Evolutionary conservation across 106 monocot genomes (phyloP), one percentile per base, ranked within the genome.

Genomic region (Posidonia australis): DNA sequence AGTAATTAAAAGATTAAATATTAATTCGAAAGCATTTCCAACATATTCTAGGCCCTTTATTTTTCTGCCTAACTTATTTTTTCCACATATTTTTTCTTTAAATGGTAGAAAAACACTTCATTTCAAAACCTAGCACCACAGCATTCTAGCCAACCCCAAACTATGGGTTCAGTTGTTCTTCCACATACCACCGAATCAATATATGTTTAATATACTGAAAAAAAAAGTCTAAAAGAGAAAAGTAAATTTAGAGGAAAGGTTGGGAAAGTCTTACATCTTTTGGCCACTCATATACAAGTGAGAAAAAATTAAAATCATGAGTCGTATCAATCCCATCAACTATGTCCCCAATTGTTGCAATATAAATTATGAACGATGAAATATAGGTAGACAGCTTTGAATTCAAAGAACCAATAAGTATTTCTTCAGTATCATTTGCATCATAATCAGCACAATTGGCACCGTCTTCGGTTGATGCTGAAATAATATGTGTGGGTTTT

Each of bases 241-340:
- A 43, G 0, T 57, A 28, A 57, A 57, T 5, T 27, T 17, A 41
- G n/a, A 61, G 16, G n/a, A 26, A 26, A 9, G 11, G 30, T n/a
- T 14, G 32, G 19, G 43, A 17, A 11, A 36, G 19, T 29, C 90
- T 90, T 90, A 96, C 94, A 82, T 96, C 94, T 84, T 90, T 96
- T 43, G 94, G 94, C 82, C 94, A 82, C 51, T 96, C 86, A 61
- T 96, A 96, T 16, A 96, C 66, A 44, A 96, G 84, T 44, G 94
- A 90, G 77, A 96, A 96, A 67, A 89, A 96, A 69, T 96, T 96
- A 78, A 96, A 90, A 77, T 96, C 89, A 68, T 96, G 94, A 61
- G 94, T 90, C 53, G 90, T 96, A 62, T 96, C 94, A 46, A 82
- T 74, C 59, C 94, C 94, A 78, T 96, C 94, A 66, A 96, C 86